Base-by-base conservation (phyloP, 1,139 yeast genomes). In the Kodamaea plutei region DNA sequence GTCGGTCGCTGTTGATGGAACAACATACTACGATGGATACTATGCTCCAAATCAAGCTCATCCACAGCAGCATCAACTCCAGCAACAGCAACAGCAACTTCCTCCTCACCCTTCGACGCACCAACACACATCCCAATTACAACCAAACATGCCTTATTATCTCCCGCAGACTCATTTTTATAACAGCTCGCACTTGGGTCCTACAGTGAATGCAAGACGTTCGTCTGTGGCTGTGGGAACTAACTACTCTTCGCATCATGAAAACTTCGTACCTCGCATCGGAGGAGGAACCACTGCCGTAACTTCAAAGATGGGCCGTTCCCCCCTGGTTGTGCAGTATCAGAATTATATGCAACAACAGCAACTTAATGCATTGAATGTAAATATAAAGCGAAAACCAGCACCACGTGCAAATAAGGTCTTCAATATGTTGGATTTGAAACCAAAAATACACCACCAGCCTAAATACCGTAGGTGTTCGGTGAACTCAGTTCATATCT, bases 381-480 rank as follows among this genome's bases (percentile, higher is more conserved):
- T n/a, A n/a, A n/a, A 17, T 17, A 41, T 43, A 10, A 40, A 39
- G 25, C 34, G 65, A 21, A 48, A 44, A 28, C 60, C 69, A 3
- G 69, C 71, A 5, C 75, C 75, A 1, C 52, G 50, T 26, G 64
- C 64, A 8, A 34, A 37, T 16, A 58, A 59, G 36, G 54, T 81
- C 4, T 52, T 60, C 28, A 56, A 58, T 34, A 62, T 57, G 36
- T 47, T 64, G 17, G 93, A 85, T 36, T 61, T 87, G 42, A 66
- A 66, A 18, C 95, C 96, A 0, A 63, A 68, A 18, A 44, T 71
- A 10, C 79, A 84, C 44, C 59, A 64, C 13, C 78, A 73, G 36
- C 95, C 95, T 1, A 81, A 80, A 54, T 83, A 76, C 50, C 70
- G 96, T 40, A 70, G 96, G 29, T 88, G 94, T 6, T 75, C 89